Base-by-base conservation (phyloP, 1,284 basidiomycete genomes). In the Crepidotus sp. region DNA sequence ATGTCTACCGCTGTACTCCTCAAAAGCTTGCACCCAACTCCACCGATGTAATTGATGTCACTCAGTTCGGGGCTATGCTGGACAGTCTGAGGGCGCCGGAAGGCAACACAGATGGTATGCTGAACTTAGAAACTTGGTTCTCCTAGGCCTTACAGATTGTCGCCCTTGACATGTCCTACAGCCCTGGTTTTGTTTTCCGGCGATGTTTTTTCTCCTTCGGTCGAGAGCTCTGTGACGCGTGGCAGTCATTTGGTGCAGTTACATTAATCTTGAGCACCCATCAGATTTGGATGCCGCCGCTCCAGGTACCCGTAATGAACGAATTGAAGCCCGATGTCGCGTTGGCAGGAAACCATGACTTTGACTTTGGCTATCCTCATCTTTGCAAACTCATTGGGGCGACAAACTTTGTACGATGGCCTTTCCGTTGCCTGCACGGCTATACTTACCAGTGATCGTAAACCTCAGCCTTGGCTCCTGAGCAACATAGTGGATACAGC, bases 191-290 rank as follows among this genome's bases (percentile, higher is more conserved):
- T 96, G 2, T 96, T 95, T 63, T 92, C 87, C 21, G 92, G 92
- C 4, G 92, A 95, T 60, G 67, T 88, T 3, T 92, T 92, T 60
- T 81, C 82, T 14, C 91, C 90, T 0, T 88, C 84, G 3, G 76
- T 91, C 0, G 90, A 94, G 64, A 88, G 83, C 55, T 81, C 83
- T 6, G 81, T 96, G 17, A 94, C 91, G 3, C 69, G 92, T 60
- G 92, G 92, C 32, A 90, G 83, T 48, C 90, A 95, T 73, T 88
- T 95, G 87, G 87, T 42, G 40, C 48, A 14, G 14, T 33, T 42
- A 24, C 42, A n/a, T 33, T 13, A 27, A 3, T 18, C 25, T 9
- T 40, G 17, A 26, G 26, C 32, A 34, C 4, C 27, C 22, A n/a
- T 26, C 14, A 24, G 6, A 5, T 36, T 26, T 15, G 29, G 36